A percentile compares a stretch with the other conserved stretches of the same genome.
These are phyloP conservation scores for Fusarium circinatum DNA, from an alignment of 2,329 filamentous ascomycete genomes.

Conservation along the genomic window DNA sequence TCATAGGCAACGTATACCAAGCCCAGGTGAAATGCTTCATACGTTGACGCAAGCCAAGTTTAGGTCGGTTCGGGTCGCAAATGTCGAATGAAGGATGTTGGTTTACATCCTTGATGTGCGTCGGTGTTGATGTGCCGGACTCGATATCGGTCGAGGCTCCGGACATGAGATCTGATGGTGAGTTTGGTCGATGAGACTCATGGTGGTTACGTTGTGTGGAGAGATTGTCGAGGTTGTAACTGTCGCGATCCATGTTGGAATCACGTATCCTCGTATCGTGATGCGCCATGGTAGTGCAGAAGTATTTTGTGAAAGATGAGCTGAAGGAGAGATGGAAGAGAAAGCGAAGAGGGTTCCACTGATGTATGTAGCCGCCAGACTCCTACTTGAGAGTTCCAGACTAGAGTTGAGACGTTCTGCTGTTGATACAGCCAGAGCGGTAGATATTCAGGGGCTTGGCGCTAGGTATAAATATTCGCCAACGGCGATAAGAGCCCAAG, in stretches of 20 bases:
- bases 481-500: conserved; percentile 1
- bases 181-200: neutral
- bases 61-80: conserved; percentile 40
- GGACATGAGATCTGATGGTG: neutral
- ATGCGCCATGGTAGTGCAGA: neutral
- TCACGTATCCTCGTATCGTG: neutral
- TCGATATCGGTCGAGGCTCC: conserved; percentile 13
- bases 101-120: neutral
- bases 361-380: neutral
- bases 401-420: neutral
- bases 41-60: conserved; percentile 54
- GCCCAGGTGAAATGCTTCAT: conserved; percentile 73
- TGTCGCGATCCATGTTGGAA: neutral
- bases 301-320: neutral
- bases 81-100: conserved; percentile 12
- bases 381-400: neutral
- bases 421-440: neutral
- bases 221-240: conserved; percentile 13
- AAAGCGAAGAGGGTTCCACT: neutral
- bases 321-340: neutral
- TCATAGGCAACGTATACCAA: conserved; percentile 83
- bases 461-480: conserved; percentile 6
- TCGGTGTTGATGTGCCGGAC: conserved; percentile 15
- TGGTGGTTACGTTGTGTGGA: neutral
- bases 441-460: conserved; percentile 5